Evolutionary conservation across 2,329 filamentous ascomycete genomes (phyloP).

Genomic region (Didymella sp.): DNA sequence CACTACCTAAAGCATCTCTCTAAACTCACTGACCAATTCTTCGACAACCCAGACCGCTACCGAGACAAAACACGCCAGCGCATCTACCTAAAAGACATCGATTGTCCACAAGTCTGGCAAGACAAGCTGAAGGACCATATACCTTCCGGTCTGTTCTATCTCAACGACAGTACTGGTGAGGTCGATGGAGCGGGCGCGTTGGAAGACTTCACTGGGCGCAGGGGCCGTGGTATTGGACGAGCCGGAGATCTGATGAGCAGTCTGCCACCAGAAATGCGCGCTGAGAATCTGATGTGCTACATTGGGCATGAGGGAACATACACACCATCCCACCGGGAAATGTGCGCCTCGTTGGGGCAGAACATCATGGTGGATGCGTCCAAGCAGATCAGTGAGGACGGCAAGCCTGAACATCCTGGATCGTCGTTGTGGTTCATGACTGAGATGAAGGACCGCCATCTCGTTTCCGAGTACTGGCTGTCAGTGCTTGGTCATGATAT

Average conservation of each 20-base stretch:
- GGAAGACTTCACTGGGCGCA: slow-evolving; percentile 56
- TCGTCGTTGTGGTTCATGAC: slow-evolving; percentile 99
- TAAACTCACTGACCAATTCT: slow-evolving; percentile 81
- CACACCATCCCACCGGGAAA: slow-evolving; percentile 92
- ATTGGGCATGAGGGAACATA: slow-evolving; percentile 97
- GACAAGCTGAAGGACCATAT: slow-evolving; percentile 79
- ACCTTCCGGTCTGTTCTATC: slow-evolving; percentile 83
- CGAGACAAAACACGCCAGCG: slow-evolving; percentile 81
- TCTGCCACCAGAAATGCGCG: slow-evolving; percentile 83
- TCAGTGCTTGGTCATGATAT: slow-evolving; percentile 95
- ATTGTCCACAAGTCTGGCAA: slow-evolving; percentile 88
- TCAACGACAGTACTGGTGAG: slow-evolving; percentile 78
- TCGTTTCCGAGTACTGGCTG: slow-evolving; percentile 92
- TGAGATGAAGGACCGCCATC: slow-evolving; percentile 86
- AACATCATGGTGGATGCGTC: slow-evolving; percentile 99
- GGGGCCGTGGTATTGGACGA: slow-evolving; percentile 67
- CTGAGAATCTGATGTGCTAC: slow-evolving; percentile 98
- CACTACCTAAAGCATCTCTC: slow-evolving; percentile 92
- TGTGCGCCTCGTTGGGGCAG: slow-evolving; percentile 95
- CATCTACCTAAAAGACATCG: slow-evolving; percentile 95
- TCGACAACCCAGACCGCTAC: slow-evolving; percentile 71
- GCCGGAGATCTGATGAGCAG: slow-evolving; percentile 96
- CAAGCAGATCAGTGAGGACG: slow-evolving; percentile 65
- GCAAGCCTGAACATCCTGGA: slow-evolving; percentile 75
- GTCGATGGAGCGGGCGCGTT: slow-evolving; percentile 63